phyloP scores from a whole-genome alignment of 257 asterid species.

The Forsythia suspensa region DNA sequence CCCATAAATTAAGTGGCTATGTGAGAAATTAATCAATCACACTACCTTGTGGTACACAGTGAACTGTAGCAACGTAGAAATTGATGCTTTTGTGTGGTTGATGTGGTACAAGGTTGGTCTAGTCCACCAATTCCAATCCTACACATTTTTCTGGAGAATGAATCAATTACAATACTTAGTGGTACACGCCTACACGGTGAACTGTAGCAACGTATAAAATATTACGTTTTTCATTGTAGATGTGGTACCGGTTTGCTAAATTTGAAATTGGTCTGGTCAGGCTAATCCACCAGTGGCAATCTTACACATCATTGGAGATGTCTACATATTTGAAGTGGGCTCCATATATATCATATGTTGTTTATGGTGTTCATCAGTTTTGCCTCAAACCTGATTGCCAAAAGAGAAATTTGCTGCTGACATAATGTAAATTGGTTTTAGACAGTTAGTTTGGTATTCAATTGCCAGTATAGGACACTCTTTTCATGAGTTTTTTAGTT shows the following conservation, averaged over 20 bases:
- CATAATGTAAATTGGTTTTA: background rate
- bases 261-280: background rate
- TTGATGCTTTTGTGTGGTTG: background rate
- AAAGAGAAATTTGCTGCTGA: background rate
- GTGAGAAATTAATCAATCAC: background rate
- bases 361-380: background rate
- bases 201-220: background rate
- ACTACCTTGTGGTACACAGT: background rate
- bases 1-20: background rate
- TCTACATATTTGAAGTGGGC: background rate
- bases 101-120: background rate
- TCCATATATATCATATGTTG: background rate
- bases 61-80: background rate
- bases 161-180: background rate
- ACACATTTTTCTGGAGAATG: background rate
- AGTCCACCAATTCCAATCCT: background rate
- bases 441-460: background rate
- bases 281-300: background rate
- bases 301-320: background rate
- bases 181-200: background rate
- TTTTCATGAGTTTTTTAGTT: background rate
- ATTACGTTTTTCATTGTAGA: background rate
- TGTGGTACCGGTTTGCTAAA: background rate
- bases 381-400: background rate
- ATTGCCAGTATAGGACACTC: background rate